phyloP scores from a whole-genome alignment of 352 stramenopile species.

The Phytophthora sp. region DNA sequence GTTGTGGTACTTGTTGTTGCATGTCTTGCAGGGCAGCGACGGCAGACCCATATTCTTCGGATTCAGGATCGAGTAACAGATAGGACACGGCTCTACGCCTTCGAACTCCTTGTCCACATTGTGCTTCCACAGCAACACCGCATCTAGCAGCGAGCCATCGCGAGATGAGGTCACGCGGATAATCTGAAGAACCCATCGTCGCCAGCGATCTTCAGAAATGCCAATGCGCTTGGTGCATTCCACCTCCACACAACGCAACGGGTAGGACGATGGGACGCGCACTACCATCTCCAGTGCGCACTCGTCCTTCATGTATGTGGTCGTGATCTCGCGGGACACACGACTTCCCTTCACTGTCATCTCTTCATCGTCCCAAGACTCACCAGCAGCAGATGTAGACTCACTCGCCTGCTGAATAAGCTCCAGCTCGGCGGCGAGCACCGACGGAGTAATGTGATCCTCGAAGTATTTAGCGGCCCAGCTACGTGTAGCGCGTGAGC shows the following conservation, averaged over 20 bases:
- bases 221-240: conserved; percentile 92
- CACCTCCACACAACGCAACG: conserved; percentile 91
- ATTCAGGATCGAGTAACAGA: conserved; percentile 94
- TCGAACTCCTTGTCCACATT: conserved; percentile 94
- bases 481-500: conserved; percentile 72
- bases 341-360: conserved; percentile 89
- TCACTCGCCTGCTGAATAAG: conserved; percentile 73
- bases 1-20: conserved; percentile 94
- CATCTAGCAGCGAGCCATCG: conserved; percentile 91
- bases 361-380: conserved; percentile 76
- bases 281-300: conserved; percentile 92
- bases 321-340: conserved; percentile 90
- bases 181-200: conserved; percentile 94
- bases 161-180: conserved; percentile 89
- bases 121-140: conserved; percentile 92
- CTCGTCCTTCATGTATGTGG: conserved; percentile 94
- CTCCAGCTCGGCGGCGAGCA: conserved; percentile 77
- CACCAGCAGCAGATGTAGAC: conserved; percentile 19
- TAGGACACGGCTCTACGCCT: conserved; percentile 91
- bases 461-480: conserved; percentile 91
- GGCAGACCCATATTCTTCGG: conserved; percentile 90
- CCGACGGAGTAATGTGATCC: conserved; percentile 84
- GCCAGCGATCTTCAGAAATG: conserved; percentile 91
- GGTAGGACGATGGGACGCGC: conserved; percentile 86
- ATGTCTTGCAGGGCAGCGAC: conserved; percentile 91